Conservation (phyloP, 306 rosid genomes). For the Biancaea sappan region DNA sequence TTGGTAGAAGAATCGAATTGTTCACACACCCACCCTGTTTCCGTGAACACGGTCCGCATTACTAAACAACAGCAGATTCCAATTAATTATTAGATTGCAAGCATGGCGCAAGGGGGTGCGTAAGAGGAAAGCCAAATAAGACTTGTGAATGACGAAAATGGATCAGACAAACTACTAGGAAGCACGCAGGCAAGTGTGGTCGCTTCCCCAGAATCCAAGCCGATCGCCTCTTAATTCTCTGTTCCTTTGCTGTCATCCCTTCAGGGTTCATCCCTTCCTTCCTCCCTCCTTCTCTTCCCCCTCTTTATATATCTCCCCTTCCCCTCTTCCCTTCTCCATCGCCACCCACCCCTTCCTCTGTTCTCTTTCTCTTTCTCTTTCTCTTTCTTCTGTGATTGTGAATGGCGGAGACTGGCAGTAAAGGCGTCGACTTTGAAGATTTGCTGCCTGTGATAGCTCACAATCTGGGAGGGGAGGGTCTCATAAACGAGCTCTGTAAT, state of each 20-base stretch:
- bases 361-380: no score
- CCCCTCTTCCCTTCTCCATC: background rate
- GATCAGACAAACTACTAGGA: constrained; percentile 46
- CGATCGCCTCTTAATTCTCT: constrained; percentile 47
- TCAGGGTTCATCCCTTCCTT: constrained; percentile 6
- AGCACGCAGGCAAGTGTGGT: constrained; percentile 54
- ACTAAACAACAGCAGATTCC: no score
- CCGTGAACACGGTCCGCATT: no score
- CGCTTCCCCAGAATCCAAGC: constrained; percentile 48
- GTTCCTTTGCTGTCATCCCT: constrained; percentile 37
- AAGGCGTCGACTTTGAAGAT: constrained; percentile 56
- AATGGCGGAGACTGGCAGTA: constrained; percentile 46
- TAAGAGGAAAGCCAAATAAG: background rate
- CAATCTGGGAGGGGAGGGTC: constrained; percentile 81
- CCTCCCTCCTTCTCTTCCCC: background rate
- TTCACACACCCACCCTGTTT: no score
- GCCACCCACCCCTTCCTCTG: background rate
- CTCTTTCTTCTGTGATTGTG: background rate
- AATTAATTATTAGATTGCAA: no score
- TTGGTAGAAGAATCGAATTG: no score
- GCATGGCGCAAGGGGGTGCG: background rate
- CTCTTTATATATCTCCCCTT: background rate
- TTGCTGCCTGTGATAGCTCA: constrained; percentile 78
- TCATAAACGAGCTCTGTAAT: constrained; percentile 76
- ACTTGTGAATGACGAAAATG: background rate